Evolutionary conservation across 208 protist species (phyloP), one percentile per base, ranked within the genome.

Genomic region (Crithidia fasciculata): DNA sequence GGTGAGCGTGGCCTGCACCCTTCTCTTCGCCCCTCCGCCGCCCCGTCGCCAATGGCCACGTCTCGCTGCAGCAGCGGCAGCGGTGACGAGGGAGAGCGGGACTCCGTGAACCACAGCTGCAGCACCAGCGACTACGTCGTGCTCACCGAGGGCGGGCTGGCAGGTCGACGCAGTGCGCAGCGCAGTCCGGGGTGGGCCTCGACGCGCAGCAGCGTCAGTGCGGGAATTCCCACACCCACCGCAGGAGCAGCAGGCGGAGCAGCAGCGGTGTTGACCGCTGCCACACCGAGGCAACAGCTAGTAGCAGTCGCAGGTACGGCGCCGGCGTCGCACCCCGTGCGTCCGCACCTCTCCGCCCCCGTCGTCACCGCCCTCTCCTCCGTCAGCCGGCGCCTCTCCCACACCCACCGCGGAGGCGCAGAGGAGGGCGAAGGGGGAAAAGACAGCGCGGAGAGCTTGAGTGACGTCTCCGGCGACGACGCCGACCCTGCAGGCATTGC

Each of bases 1-100:
- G n/a, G 45, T 12, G 70, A 75, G 53, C 70, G 70, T 39, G 70
- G 70, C 41, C 39, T 75, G 19, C 70, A 75, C 45, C 60, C 70
- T 7, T 75, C 70, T 4, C 37, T 75, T 49, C 70, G 70, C 37
- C 8, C 60, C 39, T 75, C 70, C 15, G 18, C 44, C 7, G 60
- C 54, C n/a, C 41, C 70, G 15, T 69, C 61, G 44, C 70, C 50
- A 0, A 19, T 69, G 19, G 37, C 16, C 3, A 43, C n/a, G 2
- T 43, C 59, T 8, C 16, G 44, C 12, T 40, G 9, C 8, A 45
- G 13, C 2, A 57, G 55, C 39, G 56, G 37, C 18, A 40, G 60
- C 4, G 58, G 43, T 49, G 57, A 64, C 41, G 56, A 4, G 36
- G 50, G 40, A 10, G 56, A 55, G 6, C 9, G 41, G n/a, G 12